phyloP scores from a whole-genome alignment of 306 rosid species.

The Pyrus pyrifolia region DNA sequence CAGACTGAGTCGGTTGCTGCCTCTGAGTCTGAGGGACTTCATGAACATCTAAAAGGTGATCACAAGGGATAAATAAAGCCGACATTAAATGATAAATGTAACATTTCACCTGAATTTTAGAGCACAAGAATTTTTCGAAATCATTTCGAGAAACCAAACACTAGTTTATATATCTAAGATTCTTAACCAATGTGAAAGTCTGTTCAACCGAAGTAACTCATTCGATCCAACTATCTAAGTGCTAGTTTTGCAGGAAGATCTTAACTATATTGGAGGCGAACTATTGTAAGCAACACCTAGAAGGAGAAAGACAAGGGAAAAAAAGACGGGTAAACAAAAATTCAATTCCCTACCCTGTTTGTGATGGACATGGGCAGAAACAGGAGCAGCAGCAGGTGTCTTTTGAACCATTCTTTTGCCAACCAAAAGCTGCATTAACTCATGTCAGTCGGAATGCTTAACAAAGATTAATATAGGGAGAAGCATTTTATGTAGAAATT shows the following conservation, averaged over 20 bases:
- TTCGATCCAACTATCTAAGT: not conserved
- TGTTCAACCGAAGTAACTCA: not conserved
- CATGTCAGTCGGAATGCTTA: not conserved
- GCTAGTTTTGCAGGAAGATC: not conserved
- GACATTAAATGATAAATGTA: not conserved
- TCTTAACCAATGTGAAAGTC: not conserved
- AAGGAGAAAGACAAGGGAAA: not conserved
- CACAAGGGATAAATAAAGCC: not conserved
- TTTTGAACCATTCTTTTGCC: not conserved
- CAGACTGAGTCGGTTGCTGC: not conserved
- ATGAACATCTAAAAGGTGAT: not conserved
- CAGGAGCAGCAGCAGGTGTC: not conserved
- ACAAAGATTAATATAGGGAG: not conserved
- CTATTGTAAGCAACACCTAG: not conserved
- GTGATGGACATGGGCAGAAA: not conserved
- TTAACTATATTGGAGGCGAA: not conserved
- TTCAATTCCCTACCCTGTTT: not conserved
- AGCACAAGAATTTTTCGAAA: not conserved
- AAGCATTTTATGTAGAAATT: not conserved
- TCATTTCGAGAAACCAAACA: not conserved
- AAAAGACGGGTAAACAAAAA: not conserved
- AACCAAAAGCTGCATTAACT: slow-evolving; percentile 7
- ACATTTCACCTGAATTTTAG: not conserved
- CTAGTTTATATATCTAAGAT: not conserved
- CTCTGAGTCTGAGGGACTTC: slow-evolving; percentile 6